These are phyloP conservation scores for Trichoderma virens DNA, from an alignment of 495 filamentous ascomycete genomes.

Conservation along the genomic window DNA sequence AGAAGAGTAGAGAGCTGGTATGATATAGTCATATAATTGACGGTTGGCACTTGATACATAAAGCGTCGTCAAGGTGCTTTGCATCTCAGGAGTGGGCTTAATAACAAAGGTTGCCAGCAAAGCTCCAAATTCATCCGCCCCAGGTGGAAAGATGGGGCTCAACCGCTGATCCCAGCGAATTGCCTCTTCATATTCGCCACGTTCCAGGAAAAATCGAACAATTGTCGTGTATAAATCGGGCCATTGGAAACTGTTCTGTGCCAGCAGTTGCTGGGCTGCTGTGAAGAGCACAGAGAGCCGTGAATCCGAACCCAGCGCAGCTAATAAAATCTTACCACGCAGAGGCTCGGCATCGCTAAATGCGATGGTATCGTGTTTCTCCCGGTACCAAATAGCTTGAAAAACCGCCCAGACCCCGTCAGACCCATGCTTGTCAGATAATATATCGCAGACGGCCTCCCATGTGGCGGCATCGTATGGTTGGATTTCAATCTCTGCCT, in stretches of 20 bases:
- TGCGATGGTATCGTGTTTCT: neutral
- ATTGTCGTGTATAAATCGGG: slow-evolving; percentile 30
- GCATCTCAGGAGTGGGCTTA: slow-evolving; percentile 19
- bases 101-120: slow-evolving; percentile 27
- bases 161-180: slow-evolving; percentile 32
- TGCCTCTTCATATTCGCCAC: slow-evolving; percentile 22
- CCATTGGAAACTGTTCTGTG: slow-evolving; percentile 35
- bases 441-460: neutral
- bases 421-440: neutral
- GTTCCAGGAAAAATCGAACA: slow-evolving; percentile 27
- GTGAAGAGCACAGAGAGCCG: neutral
- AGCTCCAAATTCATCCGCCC: slow-evolving; percentile 20
- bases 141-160: slow-evolving; percentile 25
- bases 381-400: neutral
- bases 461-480: slow-evolving; percentile 1
- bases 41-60: slow-evolving; percentile 45
- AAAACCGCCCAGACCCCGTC: slow-evolving; percentile 4
- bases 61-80: slow-evolving; percentile 31
- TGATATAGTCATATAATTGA: slow-evolving; percentile 51
- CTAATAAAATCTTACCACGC: neutral
- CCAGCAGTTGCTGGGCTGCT: neutral
- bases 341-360: slow-evolving; percentile 7
- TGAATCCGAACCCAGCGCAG: neutral
- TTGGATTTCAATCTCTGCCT: neutral
- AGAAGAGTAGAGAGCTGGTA: slow-evolving; percentile 46